Conservation (phyloP, 2,329 filamentous ascomycete species). For the Myriosclerotinia curreyana region DNA sequence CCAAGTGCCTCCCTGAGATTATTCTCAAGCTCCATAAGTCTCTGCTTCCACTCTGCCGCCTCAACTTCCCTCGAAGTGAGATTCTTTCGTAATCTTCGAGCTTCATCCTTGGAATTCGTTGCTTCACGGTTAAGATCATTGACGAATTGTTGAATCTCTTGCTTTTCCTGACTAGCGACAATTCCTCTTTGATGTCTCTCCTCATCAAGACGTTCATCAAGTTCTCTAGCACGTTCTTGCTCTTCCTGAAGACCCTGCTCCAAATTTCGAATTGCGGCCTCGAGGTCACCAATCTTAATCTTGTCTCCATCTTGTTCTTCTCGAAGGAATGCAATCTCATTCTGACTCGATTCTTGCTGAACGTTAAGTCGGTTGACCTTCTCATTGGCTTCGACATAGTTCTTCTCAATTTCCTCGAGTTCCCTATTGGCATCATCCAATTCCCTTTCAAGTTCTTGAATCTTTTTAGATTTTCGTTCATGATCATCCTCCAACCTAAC, state of each 20-base stretch:
- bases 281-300: slow-evolving; percentile 93
- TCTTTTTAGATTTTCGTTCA: slow-evolving; percentile 71
- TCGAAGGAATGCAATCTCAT: slow-evolving; percentile 89
- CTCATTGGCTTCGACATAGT: slow-evolving; percentile 77
- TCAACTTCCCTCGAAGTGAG: slow-evolving; percentile 83
- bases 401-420: slow-evolving; percentile 79
- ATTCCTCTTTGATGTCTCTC: slow-evolving; percentile 86
- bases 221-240: slow-evolving; percentile 69
- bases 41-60: slow-evolving; percentile 85
- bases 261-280: slow-evolving; percentile 75
- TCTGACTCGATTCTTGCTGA: slow-evolving; percentile 87
- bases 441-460: slow-evolving; percentile 79
- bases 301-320: slow-evolving; percentile 98
- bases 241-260: slow-evolving; percentile 81
- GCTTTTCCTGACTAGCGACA: slow-evolving; percentile 83
- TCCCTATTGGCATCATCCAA: slow-evolving; percentile 81
- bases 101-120: slow-evolving; percentile 79
- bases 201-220: slow-evolving; percentile 71
- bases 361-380: slow-evolving; percentile 87
- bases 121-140: slow-evolving; percentile 88
- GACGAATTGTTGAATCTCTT: slow-evolving; percentile 89
- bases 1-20: slow-evolving; percentile 83
- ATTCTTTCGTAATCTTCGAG: slow-evolving; percentile 75
- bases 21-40: slow-evolving; percentile 83
- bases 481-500: slow-evolving; percentile 88